These are phyloP conservation scores for Solanum piurae DNA, from an alignment of 257 asterid species.

Conservation along the genomic window DNA sequence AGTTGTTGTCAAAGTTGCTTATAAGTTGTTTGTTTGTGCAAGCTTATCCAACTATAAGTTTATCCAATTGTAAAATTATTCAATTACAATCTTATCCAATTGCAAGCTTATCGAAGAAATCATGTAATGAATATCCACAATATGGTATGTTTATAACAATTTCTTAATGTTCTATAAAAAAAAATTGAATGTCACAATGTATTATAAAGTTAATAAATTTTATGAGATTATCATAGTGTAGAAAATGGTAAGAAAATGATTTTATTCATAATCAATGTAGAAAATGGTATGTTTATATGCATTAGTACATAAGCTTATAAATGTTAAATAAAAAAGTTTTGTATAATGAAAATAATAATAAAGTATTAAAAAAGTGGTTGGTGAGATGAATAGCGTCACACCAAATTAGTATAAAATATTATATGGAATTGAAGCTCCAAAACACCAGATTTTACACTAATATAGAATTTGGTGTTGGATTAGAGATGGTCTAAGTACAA, in stretches of 20 bases:
- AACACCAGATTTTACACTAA: not conserved
- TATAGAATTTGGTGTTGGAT: not conserved
- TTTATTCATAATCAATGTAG: not conserved
- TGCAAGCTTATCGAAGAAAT: not conserved
- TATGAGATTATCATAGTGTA: not conserved
- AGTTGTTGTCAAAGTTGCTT: not conserved
- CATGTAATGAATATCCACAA: not conserved
- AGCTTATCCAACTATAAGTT: not conserved
- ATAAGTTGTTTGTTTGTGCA: not conserved
- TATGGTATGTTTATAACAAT: too few relatives aligned
- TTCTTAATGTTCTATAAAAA: too few relatives aligned
- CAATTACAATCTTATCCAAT: not conserved
- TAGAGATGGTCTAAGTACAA: not conserved
- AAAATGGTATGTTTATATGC: not conserved
- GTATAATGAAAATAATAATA: too few relatives aligned
- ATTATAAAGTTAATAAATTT: not conserved
- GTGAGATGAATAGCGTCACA: too few relatives aligned
- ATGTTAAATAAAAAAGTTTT: not conserved
- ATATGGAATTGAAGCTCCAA: not conserved
- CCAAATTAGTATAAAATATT: too few relatives aligned
- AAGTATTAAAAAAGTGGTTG: too few relatives aligned
- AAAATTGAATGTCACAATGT: not conserved
- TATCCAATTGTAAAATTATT: too few relatives aligned
- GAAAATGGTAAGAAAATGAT: not conserved
- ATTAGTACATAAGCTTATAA: not conserved